Conservation (phyloP, 2,329 filamentous ascomycete species). For the Rutstroemia sp. region DNA sequence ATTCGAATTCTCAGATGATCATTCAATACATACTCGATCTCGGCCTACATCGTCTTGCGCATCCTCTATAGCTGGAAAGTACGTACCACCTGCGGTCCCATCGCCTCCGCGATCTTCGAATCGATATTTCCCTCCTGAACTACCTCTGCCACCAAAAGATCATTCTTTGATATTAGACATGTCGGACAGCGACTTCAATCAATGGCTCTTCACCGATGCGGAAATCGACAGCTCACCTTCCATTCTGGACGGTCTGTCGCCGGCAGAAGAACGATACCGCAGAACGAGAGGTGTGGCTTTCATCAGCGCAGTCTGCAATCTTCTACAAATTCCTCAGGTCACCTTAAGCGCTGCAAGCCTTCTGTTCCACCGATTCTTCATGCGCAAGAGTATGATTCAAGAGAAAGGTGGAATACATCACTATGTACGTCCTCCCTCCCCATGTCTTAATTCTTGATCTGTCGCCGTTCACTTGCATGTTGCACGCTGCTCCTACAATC, state of each 20-base stretch:
- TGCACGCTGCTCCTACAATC: too few relatives aligned
- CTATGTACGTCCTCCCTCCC: slow-evolving; percentile 55
- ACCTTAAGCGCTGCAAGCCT: slow-evolving; percentile 88
- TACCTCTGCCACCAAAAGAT: slow-evolving; percentile 9
- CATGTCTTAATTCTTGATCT: background rate
- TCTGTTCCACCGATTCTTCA: slow-evolving; percentile 94
- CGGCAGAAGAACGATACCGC: slow-evolving; percentile 69
- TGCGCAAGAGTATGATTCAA: slow-evolving; percentile 76
- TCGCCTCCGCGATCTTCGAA: slow-evolving; percentile 51
- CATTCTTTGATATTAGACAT: slow-evolving; percentile 9
- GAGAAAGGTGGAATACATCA: slow-evolving; percentile 71
- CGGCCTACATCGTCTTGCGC: slow-evolving; percentile 3
- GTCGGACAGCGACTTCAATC: slow-evolving; percentile 40
- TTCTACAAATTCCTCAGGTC: slow-evolving; percentile 85
- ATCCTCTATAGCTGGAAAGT: slow-evolving; percentile 38
- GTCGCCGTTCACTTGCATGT: too few relatives aligned
- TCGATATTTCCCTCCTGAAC: slow-evolving; percentile 44
- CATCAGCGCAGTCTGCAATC: slow-evolving; percentile 86
- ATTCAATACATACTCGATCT: slow-evolving; percentile 5
- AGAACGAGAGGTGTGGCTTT: slow-evolving; percentile 94
- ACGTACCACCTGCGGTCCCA: slow-evolving; percentile 51
- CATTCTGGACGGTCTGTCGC: slow-evolving; percentile 70
- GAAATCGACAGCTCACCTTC: slow-evolving; percentile 80
- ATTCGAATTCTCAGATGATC: slow-evolving; percentile 3
- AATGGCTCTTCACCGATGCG: slow-evolving; percentile 85